A percentile compares a stretch with the other conserved stretches of the same genome.
phyloP scores from a whole-genome alignment of 805 yeast genomes.

The Schizosaccharomyces cryophilus region DNA sequence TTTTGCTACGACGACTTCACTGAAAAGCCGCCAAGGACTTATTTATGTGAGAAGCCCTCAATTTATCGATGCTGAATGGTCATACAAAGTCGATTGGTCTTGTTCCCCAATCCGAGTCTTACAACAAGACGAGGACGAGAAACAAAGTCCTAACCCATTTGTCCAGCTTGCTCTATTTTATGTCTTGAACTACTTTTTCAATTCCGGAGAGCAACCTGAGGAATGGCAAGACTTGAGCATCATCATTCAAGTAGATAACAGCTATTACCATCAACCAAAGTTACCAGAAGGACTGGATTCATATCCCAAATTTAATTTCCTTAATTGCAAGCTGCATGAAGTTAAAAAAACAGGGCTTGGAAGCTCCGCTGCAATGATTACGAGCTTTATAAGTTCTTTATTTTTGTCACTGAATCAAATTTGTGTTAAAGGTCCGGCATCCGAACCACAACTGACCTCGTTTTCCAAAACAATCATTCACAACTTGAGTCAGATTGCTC shows the following conservation, averaged over 20 bases:
- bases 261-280: constrained; percentile 56
- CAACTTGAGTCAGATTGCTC: constrained; percentile 69
- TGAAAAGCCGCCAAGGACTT: no score
- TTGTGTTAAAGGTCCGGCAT: neutral
- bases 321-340: constrained; percentile 30
- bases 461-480: constrained; percentile 26
- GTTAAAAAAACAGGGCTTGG: constrained; percentile 92
- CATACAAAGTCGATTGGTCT: constrained; percentile 1
- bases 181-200: constrained; percentile 27
- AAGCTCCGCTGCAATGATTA: constrained; percentile 79
- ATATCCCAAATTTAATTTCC: constrained; percentile 28
- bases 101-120: constrained; percentile 4
- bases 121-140: constrained; percentile 9
- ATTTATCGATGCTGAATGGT: constrained; percentile 49
- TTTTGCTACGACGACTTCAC: constrained; percentile 31
- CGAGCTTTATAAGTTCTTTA: constrained; percentile 52
- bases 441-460: neutral
- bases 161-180: constrained; percentile 36
- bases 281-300: constrained; percentile 15
- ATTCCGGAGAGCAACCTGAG: neutral
- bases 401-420: constrained; percentile 17
- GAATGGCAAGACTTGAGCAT: constrained; percentile 18
- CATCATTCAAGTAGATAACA: constrained; percentile 61
- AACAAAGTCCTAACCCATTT: constrained; percentile 35
- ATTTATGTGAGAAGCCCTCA: constrained; percentile 41